A percentile compares a stretch with the other conserved stretches of the same genome.
phyloP scores from a whole-genome alignment of 2,329 filamentous ascomycete genomes.

The Trichoderma afroharzianum region DNA sequence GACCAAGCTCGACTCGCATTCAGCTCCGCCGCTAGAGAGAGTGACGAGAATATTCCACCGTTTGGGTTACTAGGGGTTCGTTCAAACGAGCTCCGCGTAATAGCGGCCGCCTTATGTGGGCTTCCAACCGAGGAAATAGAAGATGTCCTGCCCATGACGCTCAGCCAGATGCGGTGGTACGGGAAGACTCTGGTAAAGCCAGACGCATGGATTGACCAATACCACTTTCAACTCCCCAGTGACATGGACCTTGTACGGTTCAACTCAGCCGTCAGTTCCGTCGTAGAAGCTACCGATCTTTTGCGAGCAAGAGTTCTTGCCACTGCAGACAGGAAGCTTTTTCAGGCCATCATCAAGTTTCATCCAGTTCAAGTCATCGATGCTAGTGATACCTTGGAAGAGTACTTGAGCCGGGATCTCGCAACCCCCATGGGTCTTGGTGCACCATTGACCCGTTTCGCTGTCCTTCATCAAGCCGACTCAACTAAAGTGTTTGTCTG shows the following conservation, averaged over 20 bases:
- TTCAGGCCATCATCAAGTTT: constrained; percentile 4
- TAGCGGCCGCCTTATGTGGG: not conserved
- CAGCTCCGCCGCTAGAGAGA: not conserved
- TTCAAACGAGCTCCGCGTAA: not conserved
- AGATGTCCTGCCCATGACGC: not conserved
- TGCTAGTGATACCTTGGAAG: not conserved
- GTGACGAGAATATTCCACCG: not conserved
- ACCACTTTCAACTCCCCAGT: not conserved
- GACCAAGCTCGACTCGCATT: not conserved
- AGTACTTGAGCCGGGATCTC: not conserved
- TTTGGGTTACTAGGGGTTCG: not conserved
- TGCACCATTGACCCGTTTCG: not conserved
- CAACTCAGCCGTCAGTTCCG: not conserved
- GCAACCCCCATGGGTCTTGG: not conserved
- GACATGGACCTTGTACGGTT: not conserved
- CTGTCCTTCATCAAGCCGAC: not conserved
- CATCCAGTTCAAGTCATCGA: not conserved
- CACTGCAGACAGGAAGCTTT: not conserved
- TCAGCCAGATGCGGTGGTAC: constrained; percentile 3
- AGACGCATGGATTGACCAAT: constrained; percentile 1
- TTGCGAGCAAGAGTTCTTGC: not conserved
- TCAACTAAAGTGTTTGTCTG: not conserved
- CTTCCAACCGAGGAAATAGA: not conserved
- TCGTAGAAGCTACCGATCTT: not conserved
- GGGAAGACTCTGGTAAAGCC: constrained; percentile 6